Base-by-base conservation (phyloP, 2,329 filamentous ascomycete species). In the Plenodomus tracheiphilus region DNA sequence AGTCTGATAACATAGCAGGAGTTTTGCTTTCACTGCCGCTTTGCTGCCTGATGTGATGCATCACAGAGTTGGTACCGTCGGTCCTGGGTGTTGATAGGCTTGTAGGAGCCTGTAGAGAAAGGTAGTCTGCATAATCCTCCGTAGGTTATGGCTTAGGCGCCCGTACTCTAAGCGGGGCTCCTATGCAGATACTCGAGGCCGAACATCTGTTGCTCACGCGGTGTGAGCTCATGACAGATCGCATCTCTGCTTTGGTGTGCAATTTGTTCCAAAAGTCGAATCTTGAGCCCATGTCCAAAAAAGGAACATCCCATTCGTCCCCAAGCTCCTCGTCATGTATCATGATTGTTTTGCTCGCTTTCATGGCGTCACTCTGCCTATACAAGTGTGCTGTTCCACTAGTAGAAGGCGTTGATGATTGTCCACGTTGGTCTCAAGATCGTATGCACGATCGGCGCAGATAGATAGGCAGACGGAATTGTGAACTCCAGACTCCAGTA, bases 321-420 rank as follows among this genome's bases (percentile, higher is more conserved):
- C 69, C 69, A 25, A 5, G 22, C 11, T 32, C 6, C 13, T 32
- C 11, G 8, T 11, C 65, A 68, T 3, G 68, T 53, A 15, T 71
- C 61, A 38, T 69, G 59, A 77, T 70, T 43, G 74, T 74, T 47
- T 77, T 75, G 41, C 71, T 77, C 52, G 77, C 75, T 28, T 73
- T 62, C 11, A 65, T 65, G 3, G 65, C 41, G 11, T 68, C 66
- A 39, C 64, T 63, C 20, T 61, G 64, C 20, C 66, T 62, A 20
- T 74, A 44, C 22, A 75, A 58, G 1, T 64, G 64, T 13, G 68
- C 66, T 15, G 28, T 32, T 11, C 15, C 6, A 15, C 6, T 8
- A 32, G 13, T 11, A 32, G 15, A 32, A 11, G 6, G 28, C 15
- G 8, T 32, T 32, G 28, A 32, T 7, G 22, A 25, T 25, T 10